Evolutionary conservation across 2,329 filamentous ascomycete species (phyloP).

Genomic region (Neoascochyta sp.): DNA sequence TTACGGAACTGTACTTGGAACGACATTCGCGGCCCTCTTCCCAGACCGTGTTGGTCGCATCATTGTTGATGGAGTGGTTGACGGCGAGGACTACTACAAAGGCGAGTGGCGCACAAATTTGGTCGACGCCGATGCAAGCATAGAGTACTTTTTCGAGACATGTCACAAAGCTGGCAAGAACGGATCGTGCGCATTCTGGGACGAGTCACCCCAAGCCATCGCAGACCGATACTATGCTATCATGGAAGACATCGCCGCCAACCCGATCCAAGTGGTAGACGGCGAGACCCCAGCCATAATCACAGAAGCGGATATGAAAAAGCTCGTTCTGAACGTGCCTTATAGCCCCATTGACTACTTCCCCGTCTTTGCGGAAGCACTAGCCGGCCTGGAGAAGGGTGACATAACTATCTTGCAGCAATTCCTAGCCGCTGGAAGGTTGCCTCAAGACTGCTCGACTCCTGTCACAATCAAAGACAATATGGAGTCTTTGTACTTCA

Average conservation of each 20-base stretch:
- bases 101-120: conserved; percentile 36
- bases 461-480: background rate
- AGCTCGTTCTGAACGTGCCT: conserved; percentile 1
- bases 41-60: conserved; percentile 43
- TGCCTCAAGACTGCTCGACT: background rate
- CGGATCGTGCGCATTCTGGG: conserved; percentile 17
- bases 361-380: conserved; percentile 3
- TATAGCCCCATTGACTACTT: conserved; percentile 6
- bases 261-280: no score
- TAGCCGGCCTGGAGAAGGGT: conserved; percentile 9
- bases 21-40: conserved; percentile 47
- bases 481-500: conserved; percentile 9
- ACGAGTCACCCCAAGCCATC: conserved; percentile 5
- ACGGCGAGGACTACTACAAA: conserved; percentile 47
- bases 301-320: conserved; percentile 6
- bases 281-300: conserved; percentile 8
- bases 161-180: conserved; percentile 56
- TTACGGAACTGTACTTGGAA: conserved; percentile 47
- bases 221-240: conserved; percentile 9
- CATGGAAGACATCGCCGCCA: conserved; percentile 2
- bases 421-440: background rate
- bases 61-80: conserved; percentile 43
- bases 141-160: conserved; percentile 52
- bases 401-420: conserved; percentile 2
- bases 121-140: conserved; percentile 53